A percentile compares a stretch with the other conserved stretches of the same genome.
Conservation (phyloP, 2,329 filamentous ascomycete species). For the Aspergillus latus region DNA sequence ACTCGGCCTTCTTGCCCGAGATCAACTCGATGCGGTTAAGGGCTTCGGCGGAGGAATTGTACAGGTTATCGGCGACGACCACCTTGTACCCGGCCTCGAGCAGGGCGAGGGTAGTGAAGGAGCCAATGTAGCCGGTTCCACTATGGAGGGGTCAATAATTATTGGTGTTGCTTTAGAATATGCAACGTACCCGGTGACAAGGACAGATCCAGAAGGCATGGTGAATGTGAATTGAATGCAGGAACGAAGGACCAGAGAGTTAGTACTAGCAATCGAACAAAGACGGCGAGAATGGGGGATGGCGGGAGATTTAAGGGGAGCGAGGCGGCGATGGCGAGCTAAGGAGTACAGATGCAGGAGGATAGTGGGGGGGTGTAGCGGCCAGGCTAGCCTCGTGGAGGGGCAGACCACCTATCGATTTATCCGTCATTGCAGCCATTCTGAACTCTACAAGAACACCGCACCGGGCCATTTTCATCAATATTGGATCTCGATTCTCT, state of each 20-base stretch:
- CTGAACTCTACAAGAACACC: background rate
- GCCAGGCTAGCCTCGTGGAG: background rate
- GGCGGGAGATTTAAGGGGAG: slow-evolving; percentile 21
- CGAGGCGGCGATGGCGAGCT: background rate
- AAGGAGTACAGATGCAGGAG: background rate
- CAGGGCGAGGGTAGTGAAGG: slow-evolving; percentile 88
- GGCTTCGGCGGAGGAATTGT: slow-evolving; percentile 91
- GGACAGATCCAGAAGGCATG: slow-evolving; percentile 83
- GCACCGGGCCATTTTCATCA: background rate
- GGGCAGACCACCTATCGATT: background rate
- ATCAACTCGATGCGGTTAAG: slow-evolving; percentile 95
- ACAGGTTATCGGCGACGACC: slow-evolving; percentile 92
- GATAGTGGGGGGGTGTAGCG: background rate
- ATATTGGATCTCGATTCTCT: background rate
- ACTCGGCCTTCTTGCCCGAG: slow-evolving; percentile 79
- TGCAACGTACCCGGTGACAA: slow-evolving; percentile 81
- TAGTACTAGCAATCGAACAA: slow-evolving; percentile 6
- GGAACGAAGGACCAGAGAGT: background rate
- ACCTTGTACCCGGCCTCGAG: slow-evolving; percentile 95
- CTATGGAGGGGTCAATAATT: slow-evolving; percentile 50
- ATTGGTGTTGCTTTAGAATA: slow-evolving; percentile 6
- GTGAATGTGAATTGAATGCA: slow-evolving; percentile 19
- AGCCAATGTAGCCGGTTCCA: slow-evolving; percentile 98
- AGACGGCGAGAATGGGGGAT: slow-evolving; percentile 12
- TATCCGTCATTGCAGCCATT: background rate